phyloP scores from a whole-genome alignment of 2,329 filamentous ascomycete genomes.

The Coniella lustricola region DNA sequence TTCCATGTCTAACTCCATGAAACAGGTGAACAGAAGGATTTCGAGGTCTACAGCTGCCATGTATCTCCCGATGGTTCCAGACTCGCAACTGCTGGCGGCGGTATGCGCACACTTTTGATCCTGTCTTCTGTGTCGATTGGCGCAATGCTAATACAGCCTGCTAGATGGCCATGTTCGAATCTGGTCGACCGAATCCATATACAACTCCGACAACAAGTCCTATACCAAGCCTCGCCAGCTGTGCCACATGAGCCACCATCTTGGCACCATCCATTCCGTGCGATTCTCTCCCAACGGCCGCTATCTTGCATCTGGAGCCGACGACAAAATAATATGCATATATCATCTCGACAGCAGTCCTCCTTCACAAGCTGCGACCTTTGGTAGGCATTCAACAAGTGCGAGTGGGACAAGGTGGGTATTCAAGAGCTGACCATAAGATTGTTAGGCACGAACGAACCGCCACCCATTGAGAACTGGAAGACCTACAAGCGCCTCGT shows the following conservation, averaged over 20 bases:
- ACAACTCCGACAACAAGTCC: conserved; percentile 64
- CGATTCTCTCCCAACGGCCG: conserved; percentile 93
- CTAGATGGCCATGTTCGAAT: conserved; percentile 89
- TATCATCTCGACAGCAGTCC: conserved; percentile 83
- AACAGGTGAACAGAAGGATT: conserved; percentile 89
- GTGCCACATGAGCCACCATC: conserved; percentile 96
- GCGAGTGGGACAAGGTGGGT: neutral
- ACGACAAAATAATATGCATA: conserved; percentile 98
- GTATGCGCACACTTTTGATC: conserved; percentile 37
- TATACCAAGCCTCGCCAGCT: conserved; percentile 82
- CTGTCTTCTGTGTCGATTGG: neutral
- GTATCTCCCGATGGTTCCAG: conserved; percentile 90
- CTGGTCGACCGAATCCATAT: conserved; percentile 94
- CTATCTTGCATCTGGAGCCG: conserved; percentile 92
- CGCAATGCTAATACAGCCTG: neutral
- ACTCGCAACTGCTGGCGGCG: conserved; percentile 88
- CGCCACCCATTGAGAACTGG: conserved; percentile 95
- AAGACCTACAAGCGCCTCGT: conserved; percentile 89
- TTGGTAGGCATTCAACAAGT: conserved; percentile 49
- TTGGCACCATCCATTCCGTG: conserved; percentile 93
- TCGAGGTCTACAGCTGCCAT: conserved; percentile 97
- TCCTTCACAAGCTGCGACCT: conserved; percentile 68
- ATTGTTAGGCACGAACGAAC: conserved; percentile 66
- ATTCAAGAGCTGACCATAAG: neutral
- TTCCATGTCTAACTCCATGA: conserved; percentile 19